Evolutionary conservation across 176 grass and related monocot genomes (phyloP), one percentile per base, ranked within the genome.

Genomic region (Musa beccarii): DNA sequence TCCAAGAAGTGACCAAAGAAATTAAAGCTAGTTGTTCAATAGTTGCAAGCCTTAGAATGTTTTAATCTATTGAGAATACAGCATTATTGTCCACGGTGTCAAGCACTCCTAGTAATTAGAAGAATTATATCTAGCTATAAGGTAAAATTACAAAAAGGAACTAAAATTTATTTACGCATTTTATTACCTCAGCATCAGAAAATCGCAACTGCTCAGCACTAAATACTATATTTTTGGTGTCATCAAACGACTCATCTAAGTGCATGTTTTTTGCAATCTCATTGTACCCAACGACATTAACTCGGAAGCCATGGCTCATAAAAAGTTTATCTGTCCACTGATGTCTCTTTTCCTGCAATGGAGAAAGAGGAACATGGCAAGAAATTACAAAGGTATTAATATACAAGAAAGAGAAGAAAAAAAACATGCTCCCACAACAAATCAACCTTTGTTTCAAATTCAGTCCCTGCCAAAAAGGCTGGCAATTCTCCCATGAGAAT

Each of bases 171-270:
- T 12, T 56, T 61, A 11, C 28, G 5, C 14, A 16, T 57, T 19
- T 56, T n/a, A 78, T 86, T 82, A 97, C 94, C 84, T 97, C 90
- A 51, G 84, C 78, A 89, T 97, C 94, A 87, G 94, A 97, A 76
- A 90, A 83, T 1, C 80, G 84, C 78, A 93, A 80, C 55, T 97
- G 94, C 64, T 97, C 90, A 64, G 94, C 90, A 34, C 83, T 53
- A 75, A 97, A 97, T 76, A 97, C 61, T 26, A 85, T 5, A 72
- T 71, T 80, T 8, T 69, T 72, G 24, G 7, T 22, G 79, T 70
- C 52, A 62, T 85, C 68, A 29, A 29, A 72, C 69, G 68, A 17
- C 65, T 51, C 16, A 79, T 82, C 63, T 24, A 90, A 85, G 22
- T 70, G 70, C 24, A 83, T 29, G 78, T 80, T 84, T 59, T 76